Percentiles rank a stretch among this genome's conserved stretches.
Conservation (phyloP, 495 filamentous ascomycete species). For the Aspergillus affinis region DNA sequence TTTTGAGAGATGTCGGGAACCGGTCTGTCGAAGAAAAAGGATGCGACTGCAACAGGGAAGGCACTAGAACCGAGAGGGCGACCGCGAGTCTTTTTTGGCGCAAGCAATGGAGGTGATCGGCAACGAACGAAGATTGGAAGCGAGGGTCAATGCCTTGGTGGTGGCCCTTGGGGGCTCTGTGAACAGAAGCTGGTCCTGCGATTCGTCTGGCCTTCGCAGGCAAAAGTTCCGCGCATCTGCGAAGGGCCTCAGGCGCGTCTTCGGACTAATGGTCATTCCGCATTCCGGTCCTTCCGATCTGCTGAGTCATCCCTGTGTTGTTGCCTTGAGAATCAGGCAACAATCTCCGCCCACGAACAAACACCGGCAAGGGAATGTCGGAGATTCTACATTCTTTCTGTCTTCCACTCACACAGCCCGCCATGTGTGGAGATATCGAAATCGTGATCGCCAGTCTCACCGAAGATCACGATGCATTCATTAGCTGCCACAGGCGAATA, state of each 20-base stretch:
- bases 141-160: conserved; percentile 21
- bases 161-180: conserved; percentile 16
- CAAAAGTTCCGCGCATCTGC: conserved; percentile 37
- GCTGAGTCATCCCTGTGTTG: not conserved
- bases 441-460: too few relatives aligned
- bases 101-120: conserved; percentile 7
- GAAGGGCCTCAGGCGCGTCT: conserved; percentile 23
- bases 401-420: too few relatives aligned
- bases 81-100: conserved; percentile 9
- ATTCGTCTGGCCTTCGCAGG: conserved; percentile 22
- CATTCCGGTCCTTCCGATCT: conserved; percentile 1
- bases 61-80: conserved; percentile 9
- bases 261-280: conserved; percentile 18
- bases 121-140: conserved; percentile 8
- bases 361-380: too few relatives aligned
- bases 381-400: too few relatives aligned
- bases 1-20: conserved; percentile 19
- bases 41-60: conserved; percentile 19
- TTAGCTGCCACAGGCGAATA: too few relatives aligned
- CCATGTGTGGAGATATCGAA: too few relatives aligned
- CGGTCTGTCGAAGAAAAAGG: conserved; percentile 12
- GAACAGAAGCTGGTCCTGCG: conserved; percentile 24
- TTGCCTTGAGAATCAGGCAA: conserved; percentile 4
- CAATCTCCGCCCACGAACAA: too few relatives aligned
- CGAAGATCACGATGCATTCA: too few relatives aligned